Percentiles rank a stretch among this genome's conserved stretches.
Conservation (phyloP, 2,329 filamentous ascomycete species). For the Ascochyta viciae-villosae region DNA sequence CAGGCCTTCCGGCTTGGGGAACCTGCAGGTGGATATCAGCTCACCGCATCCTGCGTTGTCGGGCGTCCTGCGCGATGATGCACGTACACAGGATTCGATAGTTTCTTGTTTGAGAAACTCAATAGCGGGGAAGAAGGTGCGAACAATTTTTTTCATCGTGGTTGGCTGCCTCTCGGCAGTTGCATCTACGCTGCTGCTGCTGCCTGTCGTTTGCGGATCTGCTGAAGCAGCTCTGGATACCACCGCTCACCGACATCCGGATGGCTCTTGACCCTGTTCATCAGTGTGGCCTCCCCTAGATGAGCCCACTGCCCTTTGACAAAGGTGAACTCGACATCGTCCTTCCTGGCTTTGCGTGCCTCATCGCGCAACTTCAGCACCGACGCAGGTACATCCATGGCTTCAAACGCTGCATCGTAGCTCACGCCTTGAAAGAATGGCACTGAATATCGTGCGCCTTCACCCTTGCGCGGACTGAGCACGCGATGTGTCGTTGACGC, state of each 20-base stretch:
- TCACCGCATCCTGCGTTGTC: constrained; percentile 17
- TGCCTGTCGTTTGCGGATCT: constrained; percentile 53
- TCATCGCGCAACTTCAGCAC: constrained; percentile 68
- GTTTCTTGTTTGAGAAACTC: constrained; percentile 4
- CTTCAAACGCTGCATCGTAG: constrained; percentile 79
- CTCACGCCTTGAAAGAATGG: constrained; percentile 90
- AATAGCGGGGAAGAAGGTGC: background rate
- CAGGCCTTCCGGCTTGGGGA: constrained; percentile 12
- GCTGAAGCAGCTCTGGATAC: constrained; percentile 55
- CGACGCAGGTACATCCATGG: constrained; percentile 71
- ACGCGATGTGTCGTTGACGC: constrained; percentile 83
- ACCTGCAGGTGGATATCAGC: constrained; percentile 13
- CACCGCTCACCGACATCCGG: constrained; percentile 85
- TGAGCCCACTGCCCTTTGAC: constrained; percentile 69
- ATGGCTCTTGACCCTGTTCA: constrained; percentile 86
- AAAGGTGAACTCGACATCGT: constrained; percentile 87
- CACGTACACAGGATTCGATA: constrained; percentile 9
- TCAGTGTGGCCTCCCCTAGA: constrained; percentile 81
- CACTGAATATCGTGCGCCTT: constrained; percentile 77
- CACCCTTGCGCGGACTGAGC: constrained; percentile 72
- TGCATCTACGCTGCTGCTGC: constrained; percentile 11
- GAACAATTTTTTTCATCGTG: constrained; percentile 2
- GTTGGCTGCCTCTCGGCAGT: constrained; percentile 7
- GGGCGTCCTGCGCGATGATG: constrained; percentile 14
- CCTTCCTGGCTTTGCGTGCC: constrained; percentile 65